Evolutionary conservation across 148 eudicot species (phyloP), one percentile per base, ranked within the genome.

Genomic region (Linanthus parryae): DNA sequence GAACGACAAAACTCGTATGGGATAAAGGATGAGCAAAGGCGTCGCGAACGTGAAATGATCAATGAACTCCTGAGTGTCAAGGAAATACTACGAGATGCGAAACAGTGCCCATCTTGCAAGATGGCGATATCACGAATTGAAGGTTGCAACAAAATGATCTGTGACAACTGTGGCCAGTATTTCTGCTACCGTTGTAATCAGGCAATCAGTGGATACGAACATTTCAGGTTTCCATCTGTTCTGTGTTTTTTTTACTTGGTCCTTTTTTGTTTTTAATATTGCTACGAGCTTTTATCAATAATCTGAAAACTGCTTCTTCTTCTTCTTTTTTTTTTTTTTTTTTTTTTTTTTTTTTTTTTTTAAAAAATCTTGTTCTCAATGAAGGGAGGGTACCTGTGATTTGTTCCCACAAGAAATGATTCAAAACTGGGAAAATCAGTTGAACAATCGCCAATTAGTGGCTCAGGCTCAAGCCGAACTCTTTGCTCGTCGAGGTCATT

Each of bases 121-220:
- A 79, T 87, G 73, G 98, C 96, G 34, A 92, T 92, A 62, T 87
- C 96, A 22, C 71, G 80, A 66, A 82, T 69, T 41, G 96, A 82
- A 52, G 98, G 98, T 27, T 92, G 98, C 78, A 92, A 92, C 58
- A 84, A 92, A 71, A 92, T 92, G 84, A 80, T 73, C 31, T 87
- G 98, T 52, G 25, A 70, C 1, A 73, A 81, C 41, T 92, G 96
- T 70, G 90, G 85, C 29, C 50, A 48, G 36, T 84, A 69, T 59
- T 92, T 92, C 61, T 92, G 98, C 67, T 92, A 87, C 55, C 79
- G 74, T 26, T 92, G 98, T 63, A 81, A 70, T 52, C 22, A 79
- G 76, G 76, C 73, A 52, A 87, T 91, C 21, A 67, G 53, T 38
- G 96, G 94, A 65, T 87, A 92, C 41, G 94, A 87, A 20, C 98